phyloP scores from a whole-genome alignment of 2,329 filamentous ascomycete genomes.

The Ophiostoma australiae region DNA sequence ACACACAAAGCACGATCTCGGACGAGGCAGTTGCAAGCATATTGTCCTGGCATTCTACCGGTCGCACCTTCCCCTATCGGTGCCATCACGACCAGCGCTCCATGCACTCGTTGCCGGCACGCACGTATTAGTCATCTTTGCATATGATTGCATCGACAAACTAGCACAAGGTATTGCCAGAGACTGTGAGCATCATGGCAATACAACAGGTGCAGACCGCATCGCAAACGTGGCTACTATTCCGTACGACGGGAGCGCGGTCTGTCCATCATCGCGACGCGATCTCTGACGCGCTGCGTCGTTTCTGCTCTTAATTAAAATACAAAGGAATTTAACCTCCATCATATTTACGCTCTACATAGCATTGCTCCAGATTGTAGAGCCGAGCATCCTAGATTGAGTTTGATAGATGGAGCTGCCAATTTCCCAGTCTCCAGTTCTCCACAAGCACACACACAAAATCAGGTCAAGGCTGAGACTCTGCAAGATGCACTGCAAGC shows the following conservation, averaged over 20 bases:
- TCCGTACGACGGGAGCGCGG: neutral
- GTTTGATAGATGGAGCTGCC: slow-evolving; percentile 22
- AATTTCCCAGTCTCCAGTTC: slow-evolving; percentile 24
- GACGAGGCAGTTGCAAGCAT: neutral
- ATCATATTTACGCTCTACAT: no score
- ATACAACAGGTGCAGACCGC: neutral
- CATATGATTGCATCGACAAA: neutral
- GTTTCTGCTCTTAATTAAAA: neutral
- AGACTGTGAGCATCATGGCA: neutral
- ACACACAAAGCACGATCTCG: neutral
- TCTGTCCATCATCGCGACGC: neutral
- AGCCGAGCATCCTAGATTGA: slow-evolving; percentile 17
- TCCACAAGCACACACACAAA: slow-evolving; percentile 13
- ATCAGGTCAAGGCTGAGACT: slow-evolving; percentile 22
- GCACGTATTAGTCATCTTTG: neutral
- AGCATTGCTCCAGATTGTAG: neutral
- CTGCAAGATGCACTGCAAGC: neutral
- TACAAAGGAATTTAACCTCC: neutral
- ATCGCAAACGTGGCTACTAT: neutral
- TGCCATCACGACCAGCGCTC: neutral
- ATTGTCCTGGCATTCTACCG: neutral
- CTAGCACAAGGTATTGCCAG: neutral
- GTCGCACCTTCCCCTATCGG: neutral
- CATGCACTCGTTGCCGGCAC: neutral
- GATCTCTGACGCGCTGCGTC: neutral